Evolutionary conservation across 176 grass and related monocot species (phyloP).

Genomic region (Echinochloa phyllopogon): DNA sequence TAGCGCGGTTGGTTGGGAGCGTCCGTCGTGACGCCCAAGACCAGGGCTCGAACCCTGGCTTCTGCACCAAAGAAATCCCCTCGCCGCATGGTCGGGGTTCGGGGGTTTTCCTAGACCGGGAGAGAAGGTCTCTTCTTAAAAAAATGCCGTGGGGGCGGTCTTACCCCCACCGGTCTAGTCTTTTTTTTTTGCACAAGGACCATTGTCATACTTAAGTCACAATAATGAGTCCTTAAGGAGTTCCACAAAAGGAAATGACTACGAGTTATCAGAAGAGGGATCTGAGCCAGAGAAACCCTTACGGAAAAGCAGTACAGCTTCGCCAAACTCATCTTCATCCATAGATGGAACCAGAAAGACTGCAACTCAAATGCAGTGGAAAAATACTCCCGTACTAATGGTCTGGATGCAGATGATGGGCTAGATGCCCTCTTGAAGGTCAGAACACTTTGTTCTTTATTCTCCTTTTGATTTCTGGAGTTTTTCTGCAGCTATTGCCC

Average conservation of each 20-base stretch:
- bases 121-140: too few relatives aligned
- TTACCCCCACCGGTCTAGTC: too few relatives aligned
- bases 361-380: constrained; percentile 41
- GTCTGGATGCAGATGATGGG: constrained; percentile 47
- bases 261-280: constrained; percentile 13
- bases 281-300: constrained; percentile 34
- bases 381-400: constrained; percentile 35
- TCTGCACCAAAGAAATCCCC: too few relatives aligned
- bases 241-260: constrained; percentile 11
- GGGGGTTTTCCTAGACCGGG: too few relatives aligned
- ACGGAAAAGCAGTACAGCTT: not conserved
- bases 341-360: constrained; percentile 39
- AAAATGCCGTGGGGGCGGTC: too few relatives aligned
- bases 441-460: not conserved
- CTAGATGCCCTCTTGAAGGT: constrained; percentile 60
- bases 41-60: too few relatives aligned
- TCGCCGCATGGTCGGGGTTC: too few relatives aligned
- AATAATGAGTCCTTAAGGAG: constrained; percentile 2
- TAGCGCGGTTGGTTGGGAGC: too few relatives aligned
- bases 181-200: constrained; percentile 27
- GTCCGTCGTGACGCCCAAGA: too few relatives aligned
- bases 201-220: constrained; percentile 9
- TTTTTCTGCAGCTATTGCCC: not conserved
- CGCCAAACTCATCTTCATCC: constrained; percentile 15
- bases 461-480: constrained; percentile 9